Evolutionary conservation across 139 green algal species (phyloP).

Genomic region (Eudorina sp.): DNA sequence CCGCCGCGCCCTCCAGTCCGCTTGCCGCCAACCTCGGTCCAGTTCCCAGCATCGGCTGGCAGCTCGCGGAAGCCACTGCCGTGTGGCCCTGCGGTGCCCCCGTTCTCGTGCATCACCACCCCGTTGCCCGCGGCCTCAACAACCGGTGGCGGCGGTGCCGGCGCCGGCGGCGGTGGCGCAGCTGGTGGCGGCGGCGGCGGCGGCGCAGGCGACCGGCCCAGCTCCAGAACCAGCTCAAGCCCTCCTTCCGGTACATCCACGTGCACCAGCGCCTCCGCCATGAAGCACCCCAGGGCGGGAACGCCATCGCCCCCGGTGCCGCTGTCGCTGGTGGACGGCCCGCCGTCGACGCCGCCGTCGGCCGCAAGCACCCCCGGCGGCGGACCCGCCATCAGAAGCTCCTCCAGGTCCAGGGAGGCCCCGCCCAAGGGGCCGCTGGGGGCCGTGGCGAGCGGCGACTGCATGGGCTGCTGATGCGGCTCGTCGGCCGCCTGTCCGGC

Average conservation of each 20-base stretch:
- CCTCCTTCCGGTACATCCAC: slow-evolving; percentile 54
- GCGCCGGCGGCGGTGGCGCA: not conserved
- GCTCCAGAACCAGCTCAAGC: slow-evolving; percentile 57
- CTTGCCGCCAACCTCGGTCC: not conserved
- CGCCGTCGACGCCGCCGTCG: not conserved
- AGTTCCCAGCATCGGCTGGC: not conserved
- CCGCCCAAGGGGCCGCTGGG: no score
- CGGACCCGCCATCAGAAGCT: slow-evolving; percentile 29
- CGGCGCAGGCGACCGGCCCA: not conserved
- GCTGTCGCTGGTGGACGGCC: not conserved
- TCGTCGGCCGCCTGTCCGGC: not conserved
- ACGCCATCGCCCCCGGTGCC: not conserved
- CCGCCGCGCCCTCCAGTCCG: no score
- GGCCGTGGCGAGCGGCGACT: no score
- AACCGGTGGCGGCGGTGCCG: not conserved
- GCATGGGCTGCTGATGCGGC: no score
- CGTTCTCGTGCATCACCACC: not conserved
- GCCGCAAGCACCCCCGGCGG: slow-evolving; percentile 16
- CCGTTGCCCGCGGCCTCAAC: not conserved
- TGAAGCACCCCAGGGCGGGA: slow-evolving; percentile 24
- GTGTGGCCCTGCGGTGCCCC: no score
- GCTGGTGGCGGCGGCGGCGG: not conserved
- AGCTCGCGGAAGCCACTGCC: not conserved
- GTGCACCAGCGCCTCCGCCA: slow-evolving; percentile 45
- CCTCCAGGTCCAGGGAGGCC: slow-evolving; percentile 28